Base-by-base conservation (phyloP, 2,329 filamentous ascomycete species). In the Neoscytalidium dimidiatum region DNA sequence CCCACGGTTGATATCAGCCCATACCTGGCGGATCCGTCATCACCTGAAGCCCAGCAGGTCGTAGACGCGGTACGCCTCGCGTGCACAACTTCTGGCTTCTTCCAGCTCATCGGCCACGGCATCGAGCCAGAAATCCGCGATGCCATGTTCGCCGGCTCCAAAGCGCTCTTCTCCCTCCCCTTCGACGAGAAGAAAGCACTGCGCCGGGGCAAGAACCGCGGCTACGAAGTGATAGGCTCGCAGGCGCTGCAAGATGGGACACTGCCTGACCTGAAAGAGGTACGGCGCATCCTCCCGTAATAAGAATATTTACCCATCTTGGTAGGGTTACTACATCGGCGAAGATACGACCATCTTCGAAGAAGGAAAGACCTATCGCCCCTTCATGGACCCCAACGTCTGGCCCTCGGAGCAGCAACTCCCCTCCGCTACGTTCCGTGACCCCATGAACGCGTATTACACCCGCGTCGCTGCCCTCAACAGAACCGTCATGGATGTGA, bases 261-360 rank as follows among this genome's bases (percentile, higher is more conserved):
- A 13, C 52, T 64, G 4, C 66, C 67, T 4, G 67, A 68, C 51
- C 43, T 67, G 44, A 68, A 66, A 52, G 66, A 67, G 53, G 67
- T 66, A 56, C 51, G 19, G 7, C 6, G n/a, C 19, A 11, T 41
- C 4, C 3, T 4, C 3, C 7, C 13, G 14, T 1, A 6, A 9
- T 13, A 17, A 6, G 13, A 17, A 6, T 17, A 1, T 7, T 11
- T 33, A 17, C n/a, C n/a, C 14, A 2, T 13, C 8, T 26, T 29
- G 5, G n/a, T n/a, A 64, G 62, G 62, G 62, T 8, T 64, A 49
- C 23, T 64, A 64, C 62, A 58, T 64, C 23, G 62, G 62, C 29
- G 43, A 53, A n/a, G 51, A 58, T 19, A 29, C 13, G 29, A 49
- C 48, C 9, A 2, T 41, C 9, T 33, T 49, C 19, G 62, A 49